These are phyloP conservation scores for Bolboschoenoplectus hybrid DNA, from an alignment of 202 grass and related monocot species.

Conservation along the genomic window DNA sequence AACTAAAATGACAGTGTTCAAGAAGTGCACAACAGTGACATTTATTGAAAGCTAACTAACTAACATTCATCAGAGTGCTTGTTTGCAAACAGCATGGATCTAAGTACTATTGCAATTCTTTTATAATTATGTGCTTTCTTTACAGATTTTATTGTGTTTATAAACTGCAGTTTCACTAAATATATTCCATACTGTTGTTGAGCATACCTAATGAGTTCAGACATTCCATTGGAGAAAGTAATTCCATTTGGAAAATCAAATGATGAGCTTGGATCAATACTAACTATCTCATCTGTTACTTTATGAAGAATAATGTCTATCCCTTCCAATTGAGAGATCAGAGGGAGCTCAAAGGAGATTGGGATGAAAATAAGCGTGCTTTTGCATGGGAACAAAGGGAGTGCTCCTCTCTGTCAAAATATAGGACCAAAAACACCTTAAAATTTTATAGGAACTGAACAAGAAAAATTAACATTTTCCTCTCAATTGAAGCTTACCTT, in stretches of 20 bases:
- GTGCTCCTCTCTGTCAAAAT: slow-evolving; percentile 80
- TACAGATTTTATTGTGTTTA: not conserved
- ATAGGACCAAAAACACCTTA: slow-evolving; percentile 31
- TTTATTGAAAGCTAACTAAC: not conserved
- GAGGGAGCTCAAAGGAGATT: slow-evolving; percentile 71
- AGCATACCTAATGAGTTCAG: slow-evolving; percentile 71
- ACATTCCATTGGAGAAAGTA: slow-evolving; percentile 77
- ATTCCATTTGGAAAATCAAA: slow-evolving; percentile 69
- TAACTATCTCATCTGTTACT: slow-evolving; percentile 91
- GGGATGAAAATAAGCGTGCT: slow-evolving; percentile 75
- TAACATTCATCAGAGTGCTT: not conserved
- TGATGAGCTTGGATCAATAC: slow-evolving; percentile 63
- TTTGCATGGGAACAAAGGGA: slow-evolving; percentile 68
- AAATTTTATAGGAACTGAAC: slow-evolving; percentile 21
- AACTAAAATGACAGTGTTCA: not conserved
- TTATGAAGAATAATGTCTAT: slow-evolving; percentile 91
- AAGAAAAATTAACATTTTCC: slow-evolving; percentile 35
- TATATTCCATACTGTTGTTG: not conserved
- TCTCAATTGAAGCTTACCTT: slow-evolving; percentile 58
- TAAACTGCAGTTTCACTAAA: not conserved
- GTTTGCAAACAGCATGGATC: not conserved
- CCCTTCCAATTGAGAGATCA: slow-evolving; percentile 72
- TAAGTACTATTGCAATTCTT: not conserved
- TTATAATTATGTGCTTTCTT: not conserved
- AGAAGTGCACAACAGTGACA: not conserved